Conservation (phyloP, 139 green algal genomes). For the Axilococcus clingmanii region DNA sequence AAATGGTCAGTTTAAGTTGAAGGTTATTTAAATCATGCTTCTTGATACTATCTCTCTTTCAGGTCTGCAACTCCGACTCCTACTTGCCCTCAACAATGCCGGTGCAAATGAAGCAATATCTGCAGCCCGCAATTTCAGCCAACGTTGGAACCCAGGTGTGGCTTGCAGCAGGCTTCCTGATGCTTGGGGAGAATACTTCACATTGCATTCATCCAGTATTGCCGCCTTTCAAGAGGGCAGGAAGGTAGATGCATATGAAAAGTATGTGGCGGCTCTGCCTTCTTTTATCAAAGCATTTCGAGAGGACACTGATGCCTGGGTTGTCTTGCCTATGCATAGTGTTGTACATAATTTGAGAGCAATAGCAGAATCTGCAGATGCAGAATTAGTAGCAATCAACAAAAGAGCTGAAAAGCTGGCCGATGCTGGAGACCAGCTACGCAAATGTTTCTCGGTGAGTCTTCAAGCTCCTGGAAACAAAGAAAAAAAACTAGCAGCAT, state of each 20-base stretch:
- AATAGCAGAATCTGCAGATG: slow-evolving; percentile 37
- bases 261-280: slow-evolving; percentile 12
- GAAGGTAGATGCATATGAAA: slow-evolving; percentile 26
- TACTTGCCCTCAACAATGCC: slow-evolving; percentile 6
- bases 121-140: slow-evolving; percentile 6
- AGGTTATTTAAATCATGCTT: too few species aligned
- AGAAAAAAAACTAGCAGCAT: slow-evolving; percentile 49
- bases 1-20: too few species aligned
- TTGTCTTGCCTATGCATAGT: slow-evolving; percentile 32
- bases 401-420: slow-evolving; percentile 39
- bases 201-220: slow-evolving; percentile 17
- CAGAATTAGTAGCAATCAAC: slow-evolving; percentile 6
- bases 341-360: slow-evolving; percentile 34
- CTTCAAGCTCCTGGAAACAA: slow-evolving; percentile 40
- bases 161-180: slow-evolving; percentile 7
- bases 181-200: slow-evolving; percentile 28
- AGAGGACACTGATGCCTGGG: slow-evolving; percentile 27
- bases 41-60: not conserved
- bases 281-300: slow-evolving; percentile 34
- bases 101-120: not conserved
- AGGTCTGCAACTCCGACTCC: slow-evolving; percentile 8
- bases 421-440: slow-evolving; percentile 43
- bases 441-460: slow-evolving; percentile 45
- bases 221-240: slow-evolving; percentile 18
- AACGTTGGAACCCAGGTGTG: slow-evolving; percentile 11